Percentiles rank a stretch among this genome's conserved stretches.
Conservation (phyloP, 1,284 basidiomycete species). For the Tetrapyrgos nigripes region DNA sequence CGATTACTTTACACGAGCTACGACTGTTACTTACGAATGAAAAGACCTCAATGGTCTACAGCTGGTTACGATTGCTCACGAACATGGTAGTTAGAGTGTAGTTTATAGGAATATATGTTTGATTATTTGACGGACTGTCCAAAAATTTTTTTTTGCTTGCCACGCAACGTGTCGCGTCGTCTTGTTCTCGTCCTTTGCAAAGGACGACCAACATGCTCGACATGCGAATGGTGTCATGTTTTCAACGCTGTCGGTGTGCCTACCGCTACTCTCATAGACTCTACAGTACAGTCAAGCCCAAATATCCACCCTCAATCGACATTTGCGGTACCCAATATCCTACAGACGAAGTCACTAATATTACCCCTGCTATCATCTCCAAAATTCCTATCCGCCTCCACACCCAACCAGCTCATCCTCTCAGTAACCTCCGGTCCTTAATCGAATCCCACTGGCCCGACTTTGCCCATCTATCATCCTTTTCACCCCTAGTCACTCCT, state of each 20-base stretch:
- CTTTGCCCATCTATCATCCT: conserved; percentile 72
- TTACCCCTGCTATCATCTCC: conserved; percentile 84
- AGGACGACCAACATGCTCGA: no score
- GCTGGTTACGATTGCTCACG: conserved; percentile 21
- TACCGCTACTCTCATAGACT: conserved; percentile 5
- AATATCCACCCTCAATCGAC: conserved; percentile 34
- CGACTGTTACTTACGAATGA: conserved; percentile 30
- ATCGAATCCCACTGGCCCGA: conserved; percentile 86
- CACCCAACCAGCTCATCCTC: conserved; percentile 80
- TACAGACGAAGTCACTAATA: conserved; percentile 84
- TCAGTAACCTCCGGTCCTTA: conserved; percentile 83
- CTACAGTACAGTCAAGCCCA: conserved; percentile 10
- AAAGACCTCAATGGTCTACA: conserved; percentile 26
- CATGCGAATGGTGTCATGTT: background rate
- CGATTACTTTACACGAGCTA: conserved; percentile 14
- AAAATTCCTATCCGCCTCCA: conserved; percentile 80
- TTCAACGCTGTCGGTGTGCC: conserved; percentile 1
- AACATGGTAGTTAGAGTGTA: conserved; percentile 23
- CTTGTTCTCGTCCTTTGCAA: background rate
- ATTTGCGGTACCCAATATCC: conserved; percentile 69
- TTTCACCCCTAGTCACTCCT: conserved; percentile 90
- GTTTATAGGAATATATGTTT: conserved; percentile 21
- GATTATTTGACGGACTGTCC: conserved; percentile 4
- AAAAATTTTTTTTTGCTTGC: background rate
- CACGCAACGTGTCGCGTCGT: background rate